phyloP scores from a whole-genome alignment of 2,329 filamentous ascomycete genomes.

The Paecilomyces dactylethromorphus region DNA sequence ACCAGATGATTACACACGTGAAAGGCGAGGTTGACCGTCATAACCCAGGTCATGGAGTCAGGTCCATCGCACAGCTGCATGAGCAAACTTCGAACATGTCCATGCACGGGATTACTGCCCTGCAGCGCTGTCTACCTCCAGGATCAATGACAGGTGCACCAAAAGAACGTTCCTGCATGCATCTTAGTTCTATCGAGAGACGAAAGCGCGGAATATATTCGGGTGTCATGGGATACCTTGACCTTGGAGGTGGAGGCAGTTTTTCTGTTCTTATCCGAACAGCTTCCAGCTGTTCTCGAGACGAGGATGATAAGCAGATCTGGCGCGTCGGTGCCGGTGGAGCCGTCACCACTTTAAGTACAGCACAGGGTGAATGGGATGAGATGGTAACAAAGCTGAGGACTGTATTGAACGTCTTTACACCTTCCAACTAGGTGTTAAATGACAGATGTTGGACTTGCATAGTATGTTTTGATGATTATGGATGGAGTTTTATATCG shows the following conservation, averaged over 20 bases:
- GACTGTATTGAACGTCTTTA: conserved; percentile 38
- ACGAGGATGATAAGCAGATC: conserved; percentile 21
- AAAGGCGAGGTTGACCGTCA: conserved; percentile 50
- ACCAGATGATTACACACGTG: conserved; percentile 84
- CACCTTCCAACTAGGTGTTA: conserved; percentile 13
- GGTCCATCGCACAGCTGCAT: conserved; percentile 20
- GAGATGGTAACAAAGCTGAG: conserved; percentile 78
- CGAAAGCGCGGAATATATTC: conserved; percentile 68
- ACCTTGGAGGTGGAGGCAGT: conserved; percentile 75
- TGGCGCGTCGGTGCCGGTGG: conserved; percentile 90
- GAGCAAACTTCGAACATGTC: conserved; percentile 25
- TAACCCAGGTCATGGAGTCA: conserved; percentile 23
- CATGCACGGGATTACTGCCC: conserved; percentile 60
- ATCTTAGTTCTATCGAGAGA: conserved; percentile 64
- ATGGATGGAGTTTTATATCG: background rate
- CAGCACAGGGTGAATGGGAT: conserved; percentile 71
- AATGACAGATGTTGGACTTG: background rate
- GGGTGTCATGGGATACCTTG: conserved; percentile 84
- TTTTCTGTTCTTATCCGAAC: conserved; percentile 89
- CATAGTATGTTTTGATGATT: background rate
- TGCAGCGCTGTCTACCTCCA: conserved; percentile 72
- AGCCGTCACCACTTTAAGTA: conserved; percentile 80
- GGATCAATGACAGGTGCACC: conserved; percentile 96
- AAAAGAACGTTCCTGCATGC: conserved; percentile 85
- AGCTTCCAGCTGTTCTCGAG: conserved; percentile 49